A percentile compares a stretch with the other conserved stretches of the same genome.
phyloP scores from a whole-genome alignment of 345 rosid genomes.

The Gossypium australe region DNA sequence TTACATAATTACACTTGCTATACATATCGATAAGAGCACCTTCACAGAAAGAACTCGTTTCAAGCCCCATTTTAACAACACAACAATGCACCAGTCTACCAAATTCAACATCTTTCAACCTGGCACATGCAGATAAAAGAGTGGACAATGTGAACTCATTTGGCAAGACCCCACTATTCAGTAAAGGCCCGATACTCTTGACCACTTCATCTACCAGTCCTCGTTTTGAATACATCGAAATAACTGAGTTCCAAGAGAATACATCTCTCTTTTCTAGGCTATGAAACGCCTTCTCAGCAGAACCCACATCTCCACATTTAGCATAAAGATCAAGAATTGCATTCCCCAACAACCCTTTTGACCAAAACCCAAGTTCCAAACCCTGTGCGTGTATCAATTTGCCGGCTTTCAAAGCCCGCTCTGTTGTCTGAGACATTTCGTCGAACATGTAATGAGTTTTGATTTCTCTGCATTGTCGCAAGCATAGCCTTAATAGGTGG shows the following conservation, averaged over 20 bases:
- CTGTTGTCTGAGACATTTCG: constrained; percentile 53
- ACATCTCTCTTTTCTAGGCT: constrained; percentile 47
- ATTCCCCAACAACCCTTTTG: constrained; percentile 47
- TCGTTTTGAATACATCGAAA: constrained; percentile 60
- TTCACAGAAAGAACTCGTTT: constrained; percentile 50
- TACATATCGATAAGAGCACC: constrained; percentile 82
- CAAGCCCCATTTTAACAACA: constrained; percentile 59
- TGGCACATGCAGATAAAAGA: constrained; percentile 67
- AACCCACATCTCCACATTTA: constrained; percentile 53
- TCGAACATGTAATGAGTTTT: constrained; percentile 59
- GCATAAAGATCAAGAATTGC: constrained; percentile 75
- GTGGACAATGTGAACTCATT: constrained; percentile 75
- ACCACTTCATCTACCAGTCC: constrained; percentile 37
- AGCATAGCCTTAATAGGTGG: constrained; percentile 20
- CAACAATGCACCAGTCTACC: constrained; percentile 60
- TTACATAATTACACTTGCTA: constrained; percentile 51
- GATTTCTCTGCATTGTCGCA: constrained; percentile 41
- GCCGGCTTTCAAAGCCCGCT: constrained; percentile 27
- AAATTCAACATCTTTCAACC: constrained; percentile 35
- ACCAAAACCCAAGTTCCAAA: constrained; percentile 42
- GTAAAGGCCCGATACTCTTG: constrained; percentile 34
- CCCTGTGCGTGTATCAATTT: constrained; percentile 51
- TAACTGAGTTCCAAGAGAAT: constrained; percentile 74
- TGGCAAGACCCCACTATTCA: constrained; percentile 36
- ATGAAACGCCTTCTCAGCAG: constrained; percentile 55